These are phyloP conservation scores for Colletotrichum shisoi DNA, from an alignment of 2,329 filamentous ascomycete species.

Conservation along the genomic window DNA sequence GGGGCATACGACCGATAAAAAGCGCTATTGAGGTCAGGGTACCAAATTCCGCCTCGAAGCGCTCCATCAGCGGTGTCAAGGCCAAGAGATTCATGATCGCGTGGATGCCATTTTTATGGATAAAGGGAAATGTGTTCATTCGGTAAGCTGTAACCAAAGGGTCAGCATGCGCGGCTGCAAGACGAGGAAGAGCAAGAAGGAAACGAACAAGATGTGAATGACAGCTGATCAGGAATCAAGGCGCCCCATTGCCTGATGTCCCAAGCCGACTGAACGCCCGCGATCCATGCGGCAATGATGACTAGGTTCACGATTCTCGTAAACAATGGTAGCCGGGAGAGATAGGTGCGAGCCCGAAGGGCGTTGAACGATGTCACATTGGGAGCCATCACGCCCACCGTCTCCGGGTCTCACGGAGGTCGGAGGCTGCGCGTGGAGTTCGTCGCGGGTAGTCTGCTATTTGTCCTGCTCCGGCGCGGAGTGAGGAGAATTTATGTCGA, in stretches of 20 bases:
- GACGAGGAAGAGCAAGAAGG: not conserved
- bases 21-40: constrained; percentile 86
- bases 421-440: not conserved
- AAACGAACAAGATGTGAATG: constrained; percentile 72
- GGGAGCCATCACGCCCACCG: constrained; percentile 26
- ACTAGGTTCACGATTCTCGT: constrained; percentile 75
- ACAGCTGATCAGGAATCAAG: constrained; percentile 78
- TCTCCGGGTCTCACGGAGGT: constrained; percentile 6
- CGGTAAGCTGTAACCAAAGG: constrained; percentile 75
- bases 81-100: constrained; percentile 80
- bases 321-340: constrained; percentile 85
- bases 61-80: constrained; percentile 85
- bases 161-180: constrained; percentile 5
- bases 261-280: constrained; percentile 74
- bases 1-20: constrained; percentile 86
- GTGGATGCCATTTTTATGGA: constrained; percentile 84
- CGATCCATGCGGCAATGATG: constrained; percentile 65
- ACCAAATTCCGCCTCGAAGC: constrained; percentile 92
- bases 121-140: constrained; percentile 88
- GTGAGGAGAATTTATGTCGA: not conserved
- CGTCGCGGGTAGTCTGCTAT: not conserved
- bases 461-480: not conserved
- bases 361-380: constrained; percentile 65
- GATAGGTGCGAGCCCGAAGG: constrained; percentile 77
- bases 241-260: constrained; percentile 79